These are phyloP conservation scores for Ceratobasidium sp. DNA, from an alignment of 1,284 basidiomycete genomes.

Conservation along the genomic window DNA sequence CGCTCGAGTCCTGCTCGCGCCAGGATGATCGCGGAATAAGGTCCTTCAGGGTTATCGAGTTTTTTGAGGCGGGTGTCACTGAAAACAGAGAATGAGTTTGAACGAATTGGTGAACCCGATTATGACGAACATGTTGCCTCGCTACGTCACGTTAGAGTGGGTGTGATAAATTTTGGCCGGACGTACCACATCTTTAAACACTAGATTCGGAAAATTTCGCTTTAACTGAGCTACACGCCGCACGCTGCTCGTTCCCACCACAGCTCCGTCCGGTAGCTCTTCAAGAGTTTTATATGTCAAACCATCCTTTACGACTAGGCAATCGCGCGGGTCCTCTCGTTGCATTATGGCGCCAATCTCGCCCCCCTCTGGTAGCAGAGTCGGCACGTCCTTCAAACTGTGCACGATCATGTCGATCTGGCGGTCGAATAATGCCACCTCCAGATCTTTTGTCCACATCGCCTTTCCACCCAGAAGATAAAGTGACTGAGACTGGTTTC, in stretches of 20 bases:
- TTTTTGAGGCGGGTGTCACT: slow-evolving; percentile 92
- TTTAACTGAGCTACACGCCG: slow-evolving; percentile 92
- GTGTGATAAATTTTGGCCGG: slow-evolving; percentile 2
- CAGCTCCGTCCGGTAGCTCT: slow-evolving; percentile 88
- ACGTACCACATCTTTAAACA: slow-evolving; percentile 91
- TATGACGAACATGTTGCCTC: slow-evolving; percentile 78
- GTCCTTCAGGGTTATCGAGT: slow-evolving; percentile 86
- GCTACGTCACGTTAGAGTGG: slow-evolving; percentile 58
- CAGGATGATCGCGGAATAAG: slow-evolving; percentile 90
- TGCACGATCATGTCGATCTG: slow-evolving; percentile 94
- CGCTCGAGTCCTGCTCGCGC: slow-evolving; percentile 95
- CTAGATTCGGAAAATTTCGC: slow-evolving; percentile 79
- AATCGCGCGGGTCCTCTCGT: slow-evolving; percentile 91
- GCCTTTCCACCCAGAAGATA: slow-evolving; percentile 85
- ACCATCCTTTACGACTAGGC: slow-evolving; percentile 86
- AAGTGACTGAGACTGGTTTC: slow-evolving; percentile 85
- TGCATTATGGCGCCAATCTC: slow-evolving; percentile 87
- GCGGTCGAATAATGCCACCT: slow-evolving; percentile 78
- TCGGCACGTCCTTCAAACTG: slow-evolving; percentile 94
- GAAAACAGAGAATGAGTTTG: slow-evolving; percentile 38
- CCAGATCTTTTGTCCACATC: slow-evolving; percentile 96
- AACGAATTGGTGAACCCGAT: background rate
- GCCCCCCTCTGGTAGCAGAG: slow-evolving; percentile 84
- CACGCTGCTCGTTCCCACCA: slow-evolving; percentile 95
- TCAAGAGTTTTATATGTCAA: slow-evolving; percentile 78